Base-by-base conservation (phyloP, 192 early-diverging fungal genomes). In the Gigaspora rosea region DNA sequence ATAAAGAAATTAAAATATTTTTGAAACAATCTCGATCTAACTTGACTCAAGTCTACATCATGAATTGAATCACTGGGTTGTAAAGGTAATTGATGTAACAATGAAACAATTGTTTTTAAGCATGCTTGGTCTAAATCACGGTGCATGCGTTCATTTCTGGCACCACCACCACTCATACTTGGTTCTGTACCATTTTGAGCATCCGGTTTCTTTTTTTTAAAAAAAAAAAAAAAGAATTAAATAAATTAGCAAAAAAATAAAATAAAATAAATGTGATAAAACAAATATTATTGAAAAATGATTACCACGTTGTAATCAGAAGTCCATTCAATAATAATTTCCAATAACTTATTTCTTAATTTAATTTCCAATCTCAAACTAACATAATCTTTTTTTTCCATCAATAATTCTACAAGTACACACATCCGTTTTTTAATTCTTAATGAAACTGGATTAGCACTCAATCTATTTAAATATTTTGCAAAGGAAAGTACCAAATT, bases 1-100 rank as follows among this genome's bases (percentile, higher is more conserved):
- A 95, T 76, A 78, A 95, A 94, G 74, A 95, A 95, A 11, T 78
- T 79, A 78, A 94, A 90, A 78, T 94, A 95, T 48, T 89, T 88
- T 52, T 85, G 86, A 78, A 95, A 93, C 27, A 91, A 79, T 51
- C 84, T 81, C 10, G 86, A 85, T 56, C 92, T 94, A 62, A 86
- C 84, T 73, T 87, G 85, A 12, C 82, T 79, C 58, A 89, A 83
- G 62, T 88, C 88, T 2, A 84, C 76, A 46, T 91, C 89, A 65
- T 83, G 86, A 0, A 82, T 74, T 15, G 80, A 80, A 41, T 91
- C 90, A 58, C 85, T 83, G 3, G 90, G 85, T 71, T 94, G 93
- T 36, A 96, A 79, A 9, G 93, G 92, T 18, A 96, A 78, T 63
- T 88, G 87, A 67, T 88, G 83, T 20, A 96, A 69, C 5, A 96